Base-by-base conservation (phyloP, 768 basidiomycete genomes). In the Russula lepida region DNA sequence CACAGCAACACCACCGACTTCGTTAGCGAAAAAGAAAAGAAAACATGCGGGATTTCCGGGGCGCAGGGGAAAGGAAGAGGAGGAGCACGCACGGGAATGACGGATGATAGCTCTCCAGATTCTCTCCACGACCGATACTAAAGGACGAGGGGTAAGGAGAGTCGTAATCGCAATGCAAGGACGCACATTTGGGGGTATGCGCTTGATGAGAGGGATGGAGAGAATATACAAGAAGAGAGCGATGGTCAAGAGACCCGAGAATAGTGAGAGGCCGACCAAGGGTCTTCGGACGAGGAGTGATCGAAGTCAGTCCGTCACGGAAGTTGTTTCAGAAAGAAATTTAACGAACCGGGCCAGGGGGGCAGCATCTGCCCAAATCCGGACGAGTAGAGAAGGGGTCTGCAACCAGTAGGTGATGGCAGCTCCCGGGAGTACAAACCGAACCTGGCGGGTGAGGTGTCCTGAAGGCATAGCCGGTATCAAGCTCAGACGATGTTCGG, bases 71-170 rank as follows among this genome's bases (percentile, higher is more conserved):
- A 3, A 23, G 7, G 11, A n/a, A n/a, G n/a, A n/a, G 7, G 32
- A 51, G 19, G 6, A 8, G 11, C 2, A 65, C 72, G 23, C 48
- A 76, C 80, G 32, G 87, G 88, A 64, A 90, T 87, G 9, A 86
- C 80, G 2, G 77, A 79, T 1, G 86, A 86, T 32, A 91, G 72
- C 23, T 83, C 73, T 23, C 84, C 83, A 5, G 88, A 89, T 66
- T 86, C 75, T 66, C 85, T 77, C 89, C 89, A 91, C 17, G 81
- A 80, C 50, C 78, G 83, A 68, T 88, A 90, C 89, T 91, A 68
- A 23, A 33, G 13, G 11, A 12, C 32, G 33, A 33, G 25, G 28
- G 33, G 28, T 9, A 6, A 53, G 12, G 12, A 53, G 8, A 65
- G 53, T 54, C 28, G 53, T 27, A 8, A 54, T 28, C 37, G 25